Percentiles rank a stretch among this genome's conserved stretches.
Evolutionary conservation across 371 early-diverging fungal genomes (phyloP).

Genomic region (Mortierella sp.): DNA sequence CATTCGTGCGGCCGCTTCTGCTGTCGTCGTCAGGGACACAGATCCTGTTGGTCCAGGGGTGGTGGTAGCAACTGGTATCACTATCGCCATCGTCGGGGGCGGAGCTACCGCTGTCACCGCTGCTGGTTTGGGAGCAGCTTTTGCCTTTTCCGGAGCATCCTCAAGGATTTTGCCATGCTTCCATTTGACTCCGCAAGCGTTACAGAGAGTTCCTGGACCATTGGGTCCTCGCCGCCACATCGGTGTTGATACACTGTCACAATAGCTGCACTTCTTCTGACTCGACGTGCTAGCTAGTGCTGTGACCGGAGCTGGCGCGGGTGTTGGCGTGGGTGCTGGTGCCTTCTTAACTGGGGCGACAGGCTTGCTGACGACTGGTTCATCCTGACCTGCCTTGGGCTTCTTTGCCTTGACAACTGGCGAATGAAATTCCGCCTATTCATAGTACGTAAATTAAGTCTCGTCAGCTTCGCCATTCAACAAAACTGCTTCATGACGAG

Average conservation of each 20-base stretch:
- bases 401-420: not conserved
- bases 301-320: not conserved
- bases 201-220: slow-evolving; percentile 77
- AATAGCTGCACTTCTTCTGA: slow-evolving; percentile 65
- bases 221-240: slow-evolving; percentile 82
- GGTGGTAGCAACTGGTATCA: not conserved
- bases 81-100: slow-evolving; percentile 3
- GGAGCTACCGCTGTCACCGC: not conserved
- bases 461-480: not conserved
- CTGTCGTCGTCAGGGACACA: slow-evolving; percentile 26
- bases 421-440: not conserved
- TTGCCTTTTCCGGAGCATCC: slow-evolving; percentile 50
- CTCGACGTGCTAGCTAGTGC: not conserved
- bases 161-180: slow-evolving; percentile 65
- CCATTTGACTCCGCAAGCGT: slow-evolving; percentile 78
- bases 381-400: slow-evolving; percentile 21
- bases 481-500: not conserved
- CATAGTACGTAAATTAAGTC: not conserved
- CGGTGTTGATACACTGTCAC: slow-evolving; percentile 75
- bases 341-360: not conserved
- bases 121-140: not conserved
- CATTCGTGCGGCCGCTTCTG: slow-evolving; percentile 36
- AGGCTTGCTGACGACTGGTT: not conserved
- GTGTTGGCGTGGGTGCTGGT: not conserved
- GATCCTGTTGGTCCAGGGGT: slow-evolving; percentile 4